Base-by-base conservation (phyloP, 2,329 filamentous ascomycete genomes). In the Exserohilum rostratum region DNA sequence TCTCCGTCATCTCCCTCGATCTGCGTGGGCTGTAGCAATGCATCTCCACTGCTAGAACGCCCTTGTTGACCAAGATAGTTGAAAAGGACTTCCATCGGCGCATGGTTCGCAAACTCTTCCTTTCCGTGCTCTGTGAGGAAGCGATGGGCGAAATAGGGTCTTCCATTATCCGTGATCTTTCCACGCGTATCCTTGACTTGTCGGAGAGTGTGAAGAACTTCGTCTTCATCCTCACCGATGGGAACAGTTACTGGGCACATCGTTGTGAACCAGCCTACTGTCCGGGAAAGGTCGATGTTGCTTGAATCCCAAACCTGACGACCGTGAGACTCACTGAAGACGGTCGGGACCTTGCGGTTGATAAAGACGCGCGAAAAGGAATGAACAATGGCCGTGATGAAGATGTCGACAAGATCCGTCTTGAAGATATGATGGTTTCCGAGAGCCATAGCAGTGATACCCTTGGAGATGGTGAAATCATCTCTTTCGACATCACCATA, bases 201-300 rank as follows among this genome's bases (percentile, higher is more conserved):
- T n/a, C 79, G 79, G 10, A 86, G 69, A 0, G 82, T 78, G 11
- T 81, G 75, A 34, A 85, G 69, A 13, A 85, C 69, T 53, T 85
- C 82, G 29, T 82, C 79, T 2, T 76, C 69, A 2, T 74, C 70
- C 2, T 80, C 76, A 1, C 79, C 63, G 7, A 77, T 75, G 2
- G 81, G 71, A 1, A 77, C 74, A 25, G 61, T 63, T 5, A 86
- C 72, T 0, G 84, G 84, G 44, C 79, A 83, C 11, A 87, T 71
- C 0, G 83, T 80, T 2, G 83, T 85, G 58, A 87, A 85, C 83
- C 83, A 86, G 2, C 84, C 85, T 0, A 87, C 83, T 0, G 84
- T 86, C 46, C 83, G 76, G 4, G 80, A 79, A 0, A 85, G 77
- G 67, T 86, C 82, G 11, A 82, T 72, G 13, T 66, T 69, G 51